Percentiles rank a stretch among this genome's conserved stretches.
These are phyloP conservation scores for Crithidia sp. DNA, from an alignment of 208 protist genomes.

Conservation along the genomic window DNA sequence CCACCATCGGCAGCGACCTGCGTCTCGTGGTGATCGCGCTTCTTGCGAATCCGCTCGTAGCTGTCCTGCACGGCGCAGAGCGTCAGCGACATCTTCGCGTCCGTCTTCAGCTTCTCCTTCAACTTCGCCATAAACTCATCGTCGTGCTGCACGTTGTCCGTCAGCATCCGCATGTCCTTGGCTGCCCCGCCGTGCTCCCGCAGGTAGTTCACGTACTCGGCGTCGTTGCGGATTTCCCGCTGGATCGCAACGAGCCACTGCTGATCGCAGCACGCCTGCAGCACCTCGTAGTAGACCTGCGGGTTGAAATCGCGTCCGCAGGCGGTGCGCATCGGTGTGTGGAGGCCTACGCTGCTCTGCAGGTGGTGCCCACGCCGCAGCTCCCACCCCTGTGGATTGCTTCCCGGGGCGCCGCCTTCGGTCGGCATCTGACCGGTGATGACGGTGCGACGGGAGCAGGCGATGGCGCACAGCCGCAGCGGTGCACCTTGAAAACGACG, in stretches of 20 bases:
- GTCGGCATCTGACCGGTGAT: constrained; percentile 69
- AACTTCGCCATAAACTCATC: constrained; percentile 87
- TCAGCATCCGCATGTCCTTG: constrained; percentile 64
- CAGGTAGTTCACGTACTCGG: constrained; percentile 78
- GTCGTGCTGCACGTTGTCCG: constrained; percentile 66
- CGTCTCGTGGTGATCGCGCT: constrained; percentile 81
- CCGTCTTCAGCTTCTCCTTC: constrained; percentile 67
- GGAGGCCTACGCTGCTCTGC: constrained; percentile 74
- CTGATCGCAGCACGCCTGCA: constrained; percentile 87
- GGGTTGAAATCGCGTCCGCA: constrained; percentile 85
- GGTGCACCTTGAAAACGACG: constrained; percentile 17
- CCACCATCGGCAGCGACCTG: constrained; percentile 81
- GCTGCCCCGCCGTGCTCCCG: constrained; percentile 74
- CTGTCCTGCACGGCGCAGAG: constrained; percentile 87
- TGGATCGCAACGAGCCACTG: constrained; percentile 89
- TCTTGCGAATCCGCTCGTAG: constrained; percentile 81
- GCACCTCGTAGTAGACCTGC: constrained; percentile 79
- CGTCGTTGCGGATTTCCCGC: constrained; percentile 69
- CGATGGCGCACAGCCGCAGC: constrained; percentile 8
- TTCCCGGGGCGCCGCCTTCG: constrained; percentile 25
- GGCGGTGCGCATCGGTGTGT: constrained; percentile 67
- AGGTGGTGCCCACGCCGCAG: constrained; percentile 78
- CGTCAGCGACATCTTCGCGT: constrained; percentile 77
- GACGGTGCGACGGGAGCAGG: constrained; percentile 29
- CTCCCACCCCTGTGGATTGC: constrained; percentile 42